A percentile compares a stretch with the other conserved stretches of the same genome.
phyloP scores from a whole-genome alignment of 148 eudicot species.

The Vaccinium corymbosum region DNA sequence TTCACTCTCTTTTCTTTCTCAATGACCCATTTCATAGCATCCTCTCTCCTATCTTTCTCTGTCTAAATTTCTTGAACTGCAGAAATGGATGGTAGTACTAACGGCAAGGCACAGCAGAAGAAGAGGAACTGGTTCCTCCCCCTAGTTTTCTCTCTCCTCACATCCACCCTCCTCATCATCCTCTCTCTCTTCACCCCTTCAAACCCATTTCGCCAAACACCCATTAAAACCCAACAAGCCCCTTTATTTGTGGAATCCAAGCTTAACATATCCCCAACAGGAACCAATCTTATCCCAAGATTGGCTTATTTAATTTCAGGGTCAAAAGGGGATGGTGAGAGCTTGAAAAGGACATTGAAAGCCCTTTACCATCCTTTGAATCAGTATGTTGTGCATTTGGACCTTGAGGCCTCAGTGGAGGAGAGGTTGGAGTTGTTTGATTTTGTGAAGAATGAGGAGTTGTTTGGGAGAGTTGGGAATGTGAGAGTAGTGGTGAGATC shows the following conservation, averaged over 20 bases:
- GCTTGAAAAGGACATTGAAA: constrained; percentile 53
- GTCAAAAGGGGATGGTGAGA: constrained; percentile 66
- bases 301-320: constrained; percentile 74
- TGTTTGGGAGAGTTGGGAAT: constrained; percentile 60
- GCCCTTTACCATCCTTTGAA: constrained; percentile 75
- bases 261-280: constrained; percentile 32
- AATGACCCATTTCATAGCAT: background rate
- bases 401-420: constrained; percentile 54
- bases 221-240: constrained; percentile 19
- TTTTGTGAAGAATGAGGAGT: constrained; percentile 42
- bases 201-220: constrained; percentile 34
- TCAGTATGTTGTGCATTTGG: constrained; percentile 64
- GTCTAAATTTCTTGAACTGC: background rate
- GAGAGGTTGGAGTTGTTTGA: constrained; percentile 57
- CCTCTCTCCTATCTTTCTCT: background rate
- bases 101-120: constrained; percentile 29
- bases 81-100: constrained; percentile 19
- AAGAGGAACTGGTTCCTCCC: constrained; percentile 47
- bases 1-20: background rate
- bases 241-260: constrained; percentile 64
- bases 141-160: constrained; percentile 29
- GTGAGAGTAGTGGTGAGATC: constrained; percentile 58
- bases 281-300: constrained; percentile 36
- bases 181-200: constrained; percentile 37
- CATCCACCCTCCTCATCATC: constrained; percentile 29